A percentile compares a stretch with the other conserved stretches of the same genome.
Evolutionary conservation across 2,329 filamentous ascomycete species (phyloP).

Genomic region (Xylaria arbuscula): DNA sequence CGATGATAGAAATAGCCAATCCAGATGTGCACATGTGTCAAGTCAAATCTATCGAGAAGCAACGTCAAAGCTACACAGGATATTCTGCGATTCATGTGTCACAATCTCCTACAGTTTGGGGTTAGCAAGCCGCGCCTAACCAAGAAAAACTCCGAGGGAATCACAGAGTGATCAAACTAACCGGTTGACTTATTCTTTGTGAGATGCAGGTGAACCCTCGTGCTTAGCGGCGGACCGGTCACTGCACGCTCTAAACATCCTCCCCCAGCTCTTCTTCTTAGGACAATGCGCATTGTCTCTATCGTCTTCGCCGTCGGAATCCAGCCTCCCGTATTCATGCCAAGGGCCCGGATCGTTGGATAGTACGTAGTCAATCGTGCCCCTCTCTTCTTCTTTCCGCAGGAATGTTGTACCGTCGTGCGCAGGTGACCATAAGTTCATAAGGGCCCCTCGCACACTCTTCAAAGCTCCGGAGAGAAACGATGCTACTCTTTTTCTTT

Average conservation of each 20-base stretch:
- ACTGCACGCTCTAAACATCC: neutral
- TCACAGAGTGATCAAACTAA: neutral
- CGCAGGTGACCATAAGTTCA: constrained; percentile 11
- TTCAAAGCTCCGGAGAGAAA: neutral
- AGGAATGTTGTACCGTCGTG: neutral
- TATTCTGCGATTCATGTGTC: neutral
- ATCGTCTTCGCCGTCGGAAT: constrained; percentile 21
- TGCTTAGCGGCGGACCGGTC: neutral
- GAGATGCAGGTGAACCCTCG: neutral
- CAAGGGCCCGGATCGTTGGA: constrained; percentile 12
- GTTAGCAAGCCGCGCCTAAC: neutral
- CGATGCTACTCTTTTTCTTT: neutral
- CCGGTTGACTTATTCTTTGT: neutral
- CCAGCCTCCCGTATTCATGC: constrained; percentile 22
- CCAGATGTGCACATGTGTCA: neutral
- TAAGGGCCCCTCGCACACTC: neutral
- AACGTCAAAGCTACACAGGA: neutral
- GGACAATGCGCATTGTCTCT: neutral
- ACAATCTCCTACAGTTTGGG: neutral
- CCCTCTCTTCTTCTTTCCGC: neutral
- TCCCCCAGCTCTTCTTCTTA: constrained; percentile 1
- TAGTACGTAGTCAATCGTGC: neutral
- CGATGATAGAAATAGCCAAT: neutral
- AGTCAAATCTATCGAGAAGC: too few species aligned
- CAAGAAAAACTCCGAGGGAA: neutral